Base-by-base conservation (phyloP, 23 red algal species). In the Gracilariopsis chorda region DNA sequence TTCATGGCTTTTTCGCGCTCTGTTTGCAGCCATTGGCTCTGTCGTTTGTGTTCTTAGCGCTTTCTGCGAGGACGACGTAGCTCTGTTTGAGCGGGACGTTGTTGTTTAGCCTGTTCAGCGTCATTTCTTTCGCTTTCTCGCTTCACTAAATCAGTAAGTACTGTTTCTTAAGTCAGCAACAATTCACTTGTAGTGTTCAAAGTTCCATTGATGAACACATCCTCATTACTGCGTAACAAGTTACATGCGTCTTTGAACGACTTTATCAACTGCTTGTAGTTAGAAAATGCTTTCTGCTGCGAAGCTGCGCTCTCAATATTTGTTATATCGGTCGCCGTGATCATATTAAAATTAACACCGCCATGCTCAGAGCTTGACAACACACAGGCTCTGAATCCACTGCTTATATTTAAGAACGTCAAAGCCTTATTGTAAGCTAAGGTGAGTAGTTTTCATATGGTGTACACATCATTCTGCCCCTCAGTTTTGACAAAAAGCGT, bases 161-260 rank as follows among this genome's bases (percentile, higher is more conserved):
- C 42, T 7, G 29, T 34, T 4, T 73, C 32, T 7, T 47, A 23
- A 7, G 67, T 73, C 32, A 73, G 29, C 67, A 73, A 40, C 42
- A 21, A 41, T 36, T 34, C 67, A 47, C 67, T 73, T 7, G 36
- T 73, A 5, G 67, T 73, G n/a, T 73, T 73, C 13, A 73, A 14
- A 12, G 67, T 73, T 45, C 67, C 67, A 73, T 73, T 73, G 4
- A 73, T 20, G 20, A 73, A 73, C 6, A 73, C 67, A 7, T 73
- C 67, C 23, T 34, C 67, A 73, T 73, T 34, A 34, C 67, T 73
- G n/a, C 29, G 67, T 34, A 73, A 73, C 11, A 73, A 32, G 41
- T 73, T 73, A 30, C 7, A 73, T 19, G 16, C 32, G 4, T 19
- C 8, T 73, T 32, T 37, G 41, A 73, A 73, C 7, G 36, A 45